A percentile compares a stretch with the other conserved stretches of the same genome.
These are phyloP conservation scores for Microstegium vimineum DNA, from an alignment of 176 grass and related monocot genomes.

Conservation along the genomic window DNA sequence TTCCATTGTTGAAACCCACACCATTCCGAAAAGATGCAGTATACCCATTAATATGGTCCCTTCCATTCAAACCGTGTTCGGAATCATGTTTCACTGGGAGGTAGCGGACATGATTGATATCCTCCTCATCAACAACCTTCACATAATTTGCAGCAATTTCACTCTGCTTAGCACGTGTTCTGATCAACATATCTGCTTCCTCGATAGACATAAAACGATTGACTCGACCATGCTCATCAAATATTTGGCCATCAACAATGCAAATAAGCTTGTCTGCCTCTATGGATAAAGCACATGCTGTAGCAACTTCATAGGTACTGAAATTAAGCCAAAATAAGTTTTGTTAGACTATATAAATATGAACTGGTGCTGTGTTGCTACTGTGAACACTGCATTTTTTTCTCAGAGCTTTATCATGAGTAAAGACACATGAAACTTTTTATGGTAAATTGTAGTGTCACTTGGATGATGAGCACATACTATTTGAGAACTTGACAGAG, in stretches of 20 bases:
- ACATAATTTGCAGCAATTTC: slow-evolving; percentile 91
- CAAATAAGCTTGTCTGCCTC: slow-evolving; percentile 95
- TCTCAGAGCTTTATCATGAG: neutral
- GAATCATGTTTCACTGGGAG: slow-evolving; percentile 35
- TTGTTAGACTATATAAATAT: slow-evolving; percentile 16
- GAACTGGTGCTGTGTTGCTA: neutral
- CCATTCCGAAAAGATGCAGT: slow-evolving; percentile 79
- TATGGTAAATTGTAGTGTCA: neutral
- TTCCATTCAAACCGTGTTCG: slow-evolving; percentile 38
- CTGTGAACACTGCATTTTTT: neutral
- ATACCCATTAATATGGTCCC: slow-evolving; percentile 20
- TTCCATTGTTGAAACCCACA: slow-evolving; percentile 86
- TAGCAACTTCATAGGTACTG: slow-evolving; percentile 97
- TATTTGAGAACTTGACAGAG: neutral
- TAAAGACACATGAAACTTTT: neutral
- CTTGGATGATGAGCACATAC: neutral
- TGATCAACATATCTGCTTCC: slow-evolving; percentile 81
- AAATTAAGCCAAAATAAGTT: slow-evolving; percentile 17
- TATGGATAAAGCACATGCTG: slow-evolving; percentile 87
- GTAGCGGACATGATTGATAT: slow-evolving; percentile 31
- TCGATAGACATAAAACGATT: slow-evolving; percentile 85
- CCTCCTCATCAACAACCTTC: slow-evolving; percentile 57
- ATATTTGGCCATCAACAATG: slow-evolving; percentile 80
- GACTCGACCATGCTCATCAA: slow-evolving; percentile 60
- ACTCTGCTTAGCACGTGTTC: slow-evolving; percentile 76